Base-by-base conservation (phyloP, 352 stramenopile species). In the Pythium scleroteichum region DNA sequence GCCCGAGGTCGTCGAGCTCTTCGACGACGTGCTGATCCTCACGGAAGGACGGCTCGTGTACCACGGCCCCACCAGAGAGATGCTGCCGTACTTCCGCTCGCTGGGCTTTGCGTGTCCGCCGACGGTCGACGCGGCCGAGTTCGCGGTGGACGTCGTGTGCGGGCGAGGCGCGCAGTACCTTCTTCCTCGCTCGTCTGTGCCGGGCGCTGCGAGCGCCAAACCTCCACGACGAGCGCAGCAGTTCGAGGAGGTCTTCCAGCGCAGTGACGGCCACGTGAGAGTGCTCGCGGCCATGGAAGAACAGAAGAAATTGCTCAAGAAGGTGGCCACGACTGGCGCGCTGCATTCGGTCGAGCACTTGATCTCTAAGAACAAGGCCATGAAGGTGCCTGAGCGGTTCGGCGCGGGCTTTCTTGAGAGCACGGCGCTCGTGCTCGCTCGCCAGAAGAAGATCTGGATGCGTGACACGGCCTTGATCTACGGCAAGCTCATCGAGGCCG, bases 21-120 rank as follows among this genome's bases (percentile, higher is more conserved):
- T 98, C 70, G 93, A 98, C 63, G 87, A 98, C 55, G 60, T 98
- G 7, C 81, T 97, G 26, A 65, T 98, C 13, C 49, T 98, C 20
- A 82, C 81, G 59, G 75, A 94, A 53, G 92, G 93, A n/a, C 68
- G 70, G 17, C 63, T 98, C 16, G 76, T 98, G 20, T 98, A 93
- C 68, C 84, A 92, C 44, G 93, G 91, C 16, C 79, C 76, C 17
- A 53, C 52, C 16, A 66, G 24, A n/a, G 71, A 73, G 22, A 78
- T 76, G 33, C 59, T 80, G 17, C 35, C 55, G 20, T 96, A 97
- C 62, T 97, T 97, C 66, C 54, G 66, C 6, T 44, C 45, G 19
- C 58, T 87, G n/a, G 85, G 85, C 4, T 85, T 82, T 46, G 32
- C 19, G 0, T 82, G 76, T 53, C 74, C 76, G 9, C 19, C 41